A percentile compares a stretch with the other conserved stretches of the same genome.
These are phyloP conservation scores for Fusarium sp. DNA, from an alignment of 2,329 filamentous ascomycete species.

Conservation along the genomic window DNA sequence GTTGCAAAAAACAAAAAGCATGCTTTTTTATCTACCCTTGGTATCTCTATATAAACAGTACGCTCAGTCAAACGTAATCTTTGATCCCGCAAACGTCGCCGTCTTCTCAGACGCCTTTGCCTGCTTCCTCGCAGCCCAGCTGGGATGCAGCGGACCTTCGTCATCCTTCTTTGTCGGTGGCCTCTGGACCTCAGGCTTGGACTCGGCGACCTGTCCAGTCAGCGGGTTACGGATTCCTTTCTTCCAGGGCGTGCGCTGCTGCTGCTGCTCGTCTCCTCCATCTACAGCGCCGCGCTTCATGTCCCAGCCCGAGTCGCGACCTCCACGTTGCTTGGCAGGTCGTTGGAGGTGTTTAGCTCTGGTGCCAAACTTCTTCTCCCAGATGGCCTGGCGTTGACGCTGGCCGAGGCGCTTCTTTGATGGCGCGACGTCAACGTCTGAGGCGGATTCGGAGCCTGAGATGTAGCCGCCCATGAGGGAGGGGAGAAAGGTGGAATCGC, in stretches of 20 bases:
- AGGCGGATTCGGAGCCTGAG: conserved; percentile 77
- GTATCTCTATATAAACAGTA: conserved; percentile 30
- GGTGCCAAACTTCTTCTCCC: conserved; percentile 82
- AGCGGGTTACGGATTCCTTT: conserved; percentile 57
- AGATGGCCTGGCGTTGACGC: conserved; percentile 79
- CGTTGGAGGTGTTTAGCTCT: conserved; percentile 73
- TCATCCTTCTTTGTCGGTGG: conserved; percentile 55
- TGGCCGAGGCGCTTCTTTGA: conserved; percentile 82
- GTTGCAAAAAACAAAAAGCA: neutral
- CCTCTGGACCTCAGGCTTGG: conserved; percentile 21
- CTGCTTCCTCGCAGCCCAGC: conserved; percentile 72
- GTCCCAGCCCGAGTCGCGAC: conserved; percentile 67
- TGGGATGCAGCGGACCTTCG: conserved; percentile 68
- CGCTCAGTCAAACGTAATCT: conserved; percentile 66
- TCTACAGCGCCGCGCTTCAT: conserved; percentile 65
- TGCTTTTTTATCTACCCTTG: conserved; percentile 36
- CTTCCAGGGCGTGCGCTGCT: conserved; percentile 62
- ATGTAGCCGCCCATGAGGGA: conserved; percentile 83
- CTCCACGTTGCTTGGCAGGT: conserved; percentile 46
- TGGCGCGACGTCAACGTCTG: conserved; percentile 71
- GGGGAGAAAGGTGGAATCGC: conserved; percentile 74
- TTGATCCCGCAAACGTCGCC: conserved; percentile 65
- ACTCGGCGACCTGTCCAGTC: conserved; percentile 22
- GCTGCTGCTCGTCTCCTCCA: conserved; percentile 47
- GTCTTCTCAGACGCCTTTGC: conserved; percentile 66